Evolutionary conservation across 1,139 yeast species (phyloP).

Genomic region (Pneumocystis wakefieldiae): DNA sequence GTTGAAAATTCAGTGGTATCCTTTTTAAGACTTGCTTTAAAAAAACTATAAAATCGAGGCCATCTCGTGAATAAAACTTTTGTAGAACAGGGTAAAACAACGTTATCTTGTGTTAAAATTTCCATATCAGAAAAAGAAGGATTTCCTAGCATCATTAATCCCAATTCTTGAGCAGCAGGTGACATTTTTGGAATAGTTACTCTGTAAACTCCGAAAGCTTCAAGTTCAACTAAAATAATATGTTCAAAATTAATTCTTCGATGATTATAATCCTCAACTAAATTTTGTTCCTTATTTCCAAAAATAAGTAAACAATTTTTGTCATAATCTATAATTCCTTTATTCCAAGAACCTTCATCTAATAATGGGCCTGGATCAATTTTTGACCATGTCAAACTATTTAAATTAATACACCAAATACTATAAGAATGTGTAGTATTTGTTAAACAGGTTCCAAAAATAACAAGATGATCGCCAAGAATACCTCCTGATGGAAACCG

Average conservation of each 20-base stretch:
- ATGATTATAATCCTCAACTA: constrained; percentile 12
- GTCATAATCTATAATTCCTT: constrained; percentile 5
- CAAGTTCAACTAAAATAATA: constrained; percentile 9
- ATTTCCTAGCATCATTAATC: constrained; percentile 2
- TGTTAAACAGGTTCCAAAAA: constrained; percentile 14
- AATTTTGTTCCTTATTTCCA: constrained; percentile 9
- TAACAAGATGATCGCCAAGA: constrained; percentile 12
- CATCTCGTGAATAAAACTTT: constrained; percentile 7
- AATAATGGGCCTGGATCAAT: constrained; percentile 3
- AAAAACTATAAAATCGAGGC: constrained; percentile 6
- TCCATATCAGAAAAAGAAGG: constrained; percentile 10
- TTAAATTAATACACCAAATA: constrained; percentile 9
- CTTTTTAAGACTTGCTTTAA: not conserved
- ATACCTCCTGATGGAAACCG: constrained; percentile 16
- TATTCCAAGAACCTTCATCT: constrained; percentile 11
- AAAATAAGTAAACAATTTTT: constrained; percentile 6
- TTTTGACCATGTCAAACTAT: constrained; percentile 4
- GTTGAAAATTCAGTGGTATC: not conserved
- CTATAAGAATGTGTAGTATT: constrained; percentile 7
- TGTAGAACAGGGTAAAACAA: constrained; percentile 10
- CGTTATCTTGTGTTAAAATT: constrained; percentile 10
- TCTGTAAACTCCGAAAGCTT: constrained; percentile 8
- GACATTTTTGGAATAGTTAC: constrained; percentile 2
- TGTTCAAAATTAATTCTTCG: constrained; percentile 13
- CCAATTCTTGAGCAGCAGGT: constrained; percentile 6